A percentile compares a stretch with the other conserved stretches of the same genome.
Evolutionary conservation across 345 rosid genomes (phyloP).

Genomic region (Hibiscus mutabilis): DNA sequence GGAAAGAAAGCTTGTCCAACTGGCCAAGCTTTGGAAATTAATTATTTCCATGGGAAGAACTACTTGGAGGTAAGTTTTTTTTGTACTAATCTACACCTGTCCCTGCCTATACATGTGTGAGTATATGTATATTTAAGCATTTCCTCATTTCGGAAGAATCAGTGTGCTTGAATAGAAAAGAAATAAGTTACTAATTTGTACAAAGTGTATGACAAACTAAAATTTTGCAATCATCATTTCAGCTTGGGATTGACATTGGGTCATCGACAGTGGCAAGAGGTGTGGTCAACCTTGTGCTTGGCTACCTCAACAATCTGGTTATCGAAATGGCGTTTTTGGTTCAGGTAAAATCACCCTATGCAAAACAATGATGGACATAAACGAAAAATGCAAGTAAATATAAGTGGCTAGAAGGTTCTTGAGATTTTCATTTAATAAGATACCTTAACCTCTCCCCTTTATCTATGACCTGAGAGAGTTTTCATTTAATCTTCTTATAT

Average conservation of each 20-base stretch:
- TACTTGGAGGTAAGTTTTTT: conserved; percentile 63
- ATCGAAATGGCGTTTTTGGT: conserved; percentile 92
- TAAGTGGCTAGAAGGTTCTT: not conserved
- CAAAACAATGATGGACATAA: not conserved
- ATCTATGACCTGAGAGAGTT: not conserved
- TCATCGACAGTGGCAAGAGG: conserved; percentile 96
- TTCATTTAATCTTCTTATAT: not conserved
- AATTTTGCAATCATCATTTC: conserved; percentile 15
- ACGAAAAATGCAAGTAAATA: not conserved
- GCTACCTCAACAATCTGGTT: conserved; percentile 87
- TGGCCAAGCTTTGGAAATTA: conserved; percentile 91
- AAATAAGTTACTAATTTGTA: not conserved
- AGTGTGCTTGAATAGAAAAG: not conserved
- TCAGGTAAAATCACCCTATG: conserved; percentile 45
- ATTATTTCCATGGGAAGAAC: conserved; percentile 82
- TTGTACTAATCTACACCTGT: too few species aligned
- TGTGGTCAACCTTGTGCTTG: conserved; percentile 91
- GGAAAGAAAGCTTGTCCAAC: conserved; percentile 93
- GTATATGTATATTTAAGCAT: not conserved
- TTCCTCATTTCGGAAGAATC: not conserved
- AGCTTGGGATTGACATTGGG: conserved; percentile 92
- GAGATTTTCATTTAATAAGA: not conserved
- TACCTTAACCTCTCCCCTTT: not conserved
- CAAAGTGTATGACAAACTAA: not conserved
- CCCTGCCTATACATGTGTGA: not conserved